Percentiles rank a stretch among this genome's conserved stretches.
These are phyloP conservation scores for Lepidium africanum DNA, from an alignment of 345 rosid species.

Conservation along the genomic window DNA sequence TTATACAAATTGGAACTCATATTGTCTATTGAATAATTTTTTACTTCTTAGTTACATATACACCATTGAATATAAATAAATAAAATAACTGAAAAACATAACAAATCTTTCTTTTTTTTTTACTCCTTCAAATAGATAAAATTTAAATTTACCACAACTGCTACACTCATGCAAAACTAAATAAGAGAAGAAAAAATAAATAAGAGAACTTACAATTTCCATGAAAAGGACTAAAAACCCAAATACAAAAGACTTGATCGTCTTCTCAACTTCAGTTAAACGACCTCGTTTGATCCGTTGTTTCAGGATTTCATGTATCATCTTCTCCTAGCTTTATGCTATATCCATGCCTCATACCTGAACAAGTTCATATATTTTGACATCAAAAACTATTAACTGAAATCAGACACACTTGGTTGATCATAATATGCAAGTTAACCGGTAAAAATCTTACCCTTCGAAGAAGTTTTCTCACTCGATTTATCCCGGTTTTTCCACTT, in stretches of 20 bases:
- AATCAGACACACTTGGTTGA: neutral
- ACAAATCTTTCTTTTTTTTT: slow-evolving; percentile 10
- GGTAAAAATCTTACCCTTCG: slow-evolving; percentile 37
- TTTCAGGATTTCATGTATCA: slow-evolving; percentile 30
- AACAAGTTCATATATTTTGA: neutral
- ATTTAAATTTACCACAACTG: slow-evolving; percentile 3
- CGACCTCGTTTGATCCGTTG: neutral
- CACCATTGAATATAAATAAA: slow-evolving; percentile 3
- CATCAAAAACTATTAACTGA: neutral
- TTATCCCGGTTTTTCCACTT: slow-evolving; percentile 25
- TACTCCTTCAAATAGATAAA: slow-evolving; percentile 6
- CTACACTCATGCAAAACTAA: neutral
- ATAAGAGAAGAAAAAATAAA: neutral
- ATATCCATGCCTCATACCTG: slow-evolving; percentile 58
- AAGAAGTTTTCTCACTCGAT: slow-evolving; percentile 37
- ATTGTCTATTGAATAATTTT: neutral
- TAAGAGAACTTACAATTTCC: neutral
- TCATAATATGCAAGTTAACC: slow-evolving; percentile 10
- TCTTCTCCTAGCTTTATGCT: slow-evolving; percentile 53
- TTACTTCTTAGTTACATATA: slow-evolving; percentile 12
- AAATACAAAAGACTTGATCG: neutral
- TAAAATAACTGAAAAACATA: neutral
- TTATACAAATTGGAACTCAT: slow-evolving; percentile 24
- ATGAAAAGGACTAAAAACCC: neutral
- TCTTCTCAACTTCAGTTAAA: neutral